Percentiles rank a stretch among this genome's conserved stretches.
These are phyloP conservation scores for Termitomyces sp. DNA, from an alignment of 768 basidiomycete species.

Conservation along the genomic window DNA sequence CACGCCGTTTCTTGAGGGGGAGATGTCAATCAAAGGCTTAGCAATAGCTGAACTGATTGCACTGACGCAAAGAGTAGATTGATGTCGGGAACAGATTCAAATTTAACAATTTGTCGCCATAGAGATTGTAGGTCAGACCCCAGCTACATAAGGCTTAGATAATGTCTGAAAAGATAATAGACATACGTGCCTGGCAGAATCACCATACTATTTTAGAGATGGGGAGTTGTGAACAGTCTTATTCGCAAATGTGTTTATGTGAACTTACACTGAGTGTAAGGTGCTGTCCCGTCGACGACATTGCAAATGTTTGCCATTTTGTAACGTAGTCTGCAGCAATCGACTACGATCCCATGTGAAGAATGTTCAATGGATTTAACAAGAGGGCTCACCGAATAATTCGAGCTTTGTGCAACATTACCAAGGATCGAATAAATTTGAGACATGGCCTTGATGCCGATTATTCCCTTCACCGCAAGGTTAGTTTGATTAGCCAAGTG, in stretches of 20 bases:
- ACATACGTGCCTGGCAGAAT: constrained; percentile 35
- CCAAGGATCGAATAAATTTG: constrained; percentile 46
- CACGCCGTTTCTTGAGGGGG: constrained; percentile 42
- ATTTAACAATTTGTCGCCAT: constrained; percentile 53
- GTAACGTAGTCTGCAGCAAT: constrained; percentile 52
- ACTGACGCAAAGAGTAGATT: constrained; percentile 45
- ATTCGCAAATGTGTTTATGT: not conserved
- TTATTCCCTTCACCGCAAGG: constrained; percentile 68
- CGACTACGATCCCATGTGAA: constrained; percentile 29
- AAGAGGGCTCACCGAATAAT: constrained; percentile 36
- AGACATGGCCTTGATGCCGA: constrained; percentile 64
- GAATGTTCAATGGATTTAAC: not conserved
- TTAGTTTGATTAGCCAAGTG: constrained; percentile 62
- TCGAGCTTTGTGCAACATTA: constrained; percentile 29
- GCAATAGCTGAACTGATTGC: not conserved
- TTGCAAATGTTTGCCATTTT: constrained; percentile 52
- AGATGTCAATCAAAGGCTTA: not conserved
- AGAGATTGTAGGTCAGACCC: constrained; percentile 65
- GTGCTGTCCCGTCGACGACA: constrained; percentile 47
- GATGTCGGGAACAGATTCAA: constrained; percentile 50
- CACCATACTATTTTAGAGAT: constrained; percentile 40
- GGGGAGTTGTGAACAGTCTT: not conserved
- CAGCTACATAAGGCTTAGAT: constrained; percentile 31
- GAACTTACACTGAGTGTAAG: constrained; percentile 47
- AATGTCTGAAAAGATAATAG: constrained; percentile 10